phyloP scores from a whole-genome alignment of 2,329 filamentous ascomycete species.

The Ceratocystis diversiconidia region DNA sequence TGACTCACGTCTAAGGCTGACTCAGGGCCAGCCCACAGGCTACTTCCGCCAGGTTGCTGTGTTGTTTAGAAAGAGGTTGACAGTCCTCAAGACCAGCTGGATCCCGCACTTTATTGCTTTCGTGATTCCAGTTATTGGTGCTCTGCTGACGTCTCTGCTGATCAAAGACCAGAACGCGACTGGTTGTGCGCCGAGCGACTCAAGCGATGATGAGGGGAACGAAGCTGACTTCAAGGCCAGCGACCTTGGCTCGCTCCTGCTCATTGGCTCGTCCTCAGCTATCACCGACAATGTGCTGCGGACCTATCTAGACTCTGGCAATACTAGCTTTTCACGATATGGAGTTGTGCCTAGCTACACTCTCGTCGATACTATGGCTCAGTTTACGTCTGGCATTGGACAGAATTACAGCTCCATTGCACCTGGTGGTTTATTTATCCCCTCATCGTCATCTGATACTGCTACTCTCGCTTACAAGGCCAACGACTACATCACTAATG shows the following conservation, averaged over 20 bases:
- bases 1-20: slow-evolving; percentile 37
- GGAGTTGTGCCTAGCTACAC: slow-evolving; percentile 7
- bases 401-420: slow-evolving; percentile 52
- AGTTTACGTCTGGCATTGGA: slow-evolving; percentile 54
- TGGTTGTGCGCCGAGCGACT: slow-evolving; percentile 27
- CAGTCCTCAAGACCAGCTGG: slow-evolving; percentile 64
- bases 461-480: slow-evolving; percentile 54
- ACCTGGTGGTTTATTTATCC: slow-evolving; percentile 69
- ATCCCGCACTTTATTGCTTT: slow-evolving; percentile 63
- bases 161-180: slow-evolving; percentile 37
- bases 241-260: slow-evolving; percentile 20
- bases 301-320: slow-evolving; percentile 11
- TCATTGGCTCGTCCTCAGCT: slow-evolving; percentile 8
- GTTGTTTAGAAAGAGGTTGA: slow-evolving; percentile 63
- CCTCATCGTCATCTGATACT: slow-evolving; percentile 32
- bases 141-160: slow-evolving; percentile 66
- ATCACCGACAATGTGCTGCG: slow-evolving; percentile 6
- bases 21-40: slow-evolving; percentile 55
- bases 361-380: slow-evolving; percentile 44
- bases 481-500: slow-evolving; percentile 42
- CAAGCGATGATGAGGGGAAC: slow-evolving; percentile 23
- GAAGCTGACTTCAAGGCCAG: slow-evolving; percentile 26
- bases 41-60: slow-evolving; percentile 58
- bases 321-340: slow-evolving; percentile 13
- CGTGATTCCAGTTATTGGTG: slow-evolving; percentile 63